Evolutionary conservation across 257 asterid genomes (phyloP).

Genomic region (Gynochthodes officinalis): DNA sequence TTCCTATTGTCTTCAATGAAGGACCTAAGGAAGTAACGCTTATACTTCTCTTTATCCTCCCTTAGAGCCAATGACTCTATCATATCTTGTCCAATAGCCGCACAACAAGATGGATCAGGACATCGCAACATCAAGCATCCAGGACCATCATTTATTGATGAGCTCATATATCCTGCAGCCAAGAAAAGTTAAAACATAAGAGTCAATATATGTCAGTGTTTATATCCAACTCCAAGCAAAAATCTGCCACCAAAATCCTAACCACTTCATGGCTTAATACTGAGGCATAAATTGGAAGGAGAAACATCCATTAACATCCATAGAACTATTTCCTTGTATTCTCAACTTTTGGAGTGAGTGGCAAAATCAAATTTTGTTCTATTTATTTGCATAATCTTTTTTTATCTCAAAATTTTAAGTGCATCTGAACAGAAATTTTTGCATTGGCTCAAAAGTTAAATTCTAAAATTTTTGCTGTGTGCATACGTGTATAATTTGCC

Average conservation of each 20-base stretch:
- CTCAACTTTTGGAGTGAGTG: neutral
- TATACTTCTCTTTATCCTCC: slow-evolving; percentile 61
- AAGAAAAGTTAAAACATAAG: slow-evolving; percentile 25
- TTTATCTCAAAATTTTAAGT: neutral
- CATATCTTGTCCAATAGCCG: slow-evolving; percentile 88
- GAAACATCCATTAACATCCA: neutral
- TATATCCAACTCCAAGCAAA: neutral
- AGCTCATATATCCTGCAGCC: slow-evolving; percentile 67
- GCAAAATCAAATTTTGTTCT: neutral
- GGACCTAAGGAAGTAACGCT: slow-evolving; percentile 74
- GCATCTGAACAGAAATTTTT: neutral
- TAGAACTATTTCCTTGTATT: neutral
- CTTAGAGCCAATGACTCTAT: slow-evolving; percentile 54
- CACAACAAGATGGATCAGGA: slow-evolving; percentile 90
- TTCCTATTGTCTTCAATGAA: slow-evolving; percentile 82
- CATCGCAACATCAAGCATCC: slow-evolving; percentile 93
- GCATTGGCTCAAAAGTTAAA: neutral
- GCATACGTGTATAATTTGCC: neutral
- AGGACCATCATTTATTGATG: slow-evolving; percentile 89
- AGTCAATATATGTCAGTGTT: neutral
- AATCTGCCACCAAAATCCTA: neutral
- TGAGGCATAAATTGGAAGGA: neutral
- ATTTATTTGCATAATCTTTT: neutral
- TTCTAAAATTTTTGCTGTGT: neutral
- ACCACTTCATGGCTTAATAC: neutral